Base-by-base conservation (phyloP, 495 filamentous ascomycete genomes). In the Astrothelium subdiscretum region DNA sequence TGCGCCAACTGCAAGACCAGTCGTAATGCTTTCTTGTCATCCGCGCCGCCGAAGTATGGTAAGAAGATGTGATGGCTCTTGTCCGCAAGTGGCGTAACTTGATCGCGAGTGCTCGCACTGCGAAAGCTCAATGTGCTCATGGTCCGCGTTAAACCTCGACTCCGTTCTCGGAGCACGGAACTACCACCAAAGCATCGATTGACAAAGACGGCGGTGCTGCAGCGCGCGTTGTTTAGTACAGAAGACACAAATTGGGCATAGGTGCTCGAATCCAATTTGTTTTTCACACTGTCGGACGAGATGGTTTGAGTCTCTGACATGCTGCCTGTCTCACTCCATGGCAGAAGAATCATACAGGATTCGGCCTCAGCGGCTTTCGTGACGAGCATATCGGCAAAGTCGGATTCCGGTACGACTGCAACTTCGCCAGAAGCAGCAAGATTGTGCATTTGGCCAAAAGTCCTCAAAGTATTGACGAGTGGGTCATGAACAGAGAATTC, bases 391-490 rank as follows among this genome's bases (percentile, higher is more conserved):
- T 92, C 89, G 0, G 91, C 87, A 69, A 88, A 97, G 0, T 85
- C 87, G 31, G 80, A 76, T 60, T 90, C 85, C 0, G 91, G 90
- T 0, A 89, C 83, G 35, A 96, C 81, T 2, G 86, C 81, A 12
- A 95, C 85, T 32, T 84, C 85, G 15, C 89, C 90, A 59, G 90
- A 89, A 38, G 94, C 85, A 0, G 91, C 85, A 2, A 97, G 80
- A 65, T 94, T 87, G 67, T 95, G 84, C 58, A 96, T 82, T 65
- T 87, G 86, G 27, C 90, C 89, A 69, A 98, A 91, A 0, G 91
- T 89, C 24, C 87, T 82, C 79, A 97, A 96, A 11, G 89, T 88
- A 70, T 96, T 96, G 31, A 97, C 83, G 0, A 97, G 89, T 4
- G 94, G 91, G 67, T 98, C 94, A 74, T 82, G 82, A 4, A 84